These are phyloP conservation scores for Aspergillus sclerotiicarbonarius DNA, from an alignment of 495 filamentous ascomycete genomes.

Conservation along the genomic window DNA sequence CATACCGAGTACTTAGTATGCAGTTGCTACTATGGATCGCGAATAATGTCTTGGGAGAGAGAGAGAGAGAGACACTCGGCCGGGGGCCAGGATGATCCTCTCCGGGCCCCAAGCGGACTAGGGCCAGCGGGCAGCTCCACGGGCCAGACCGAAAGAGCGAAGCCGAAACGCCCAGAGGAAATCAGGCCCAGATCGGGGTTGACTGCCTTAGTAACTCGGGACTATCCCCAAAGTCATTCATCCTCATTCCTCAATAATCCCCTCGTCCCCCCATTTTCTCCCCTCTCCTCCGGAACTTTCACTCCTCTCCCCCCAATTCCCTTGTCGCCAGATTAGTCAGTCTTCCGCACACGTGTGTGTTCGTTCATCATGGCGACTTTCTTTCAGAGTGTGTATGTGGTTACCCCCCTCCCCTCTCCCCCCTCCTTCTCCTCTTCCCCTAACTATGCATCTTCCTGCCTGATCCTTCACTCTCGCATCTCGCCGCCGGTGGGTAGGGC, in stretches of 20 bases:
- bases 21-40: too few relatives aligned
- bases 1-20: too few relatives aligned
- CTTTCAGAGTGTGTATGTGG: constrained; percentile 77
- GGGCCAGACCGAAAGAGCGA: constrained; percentile 29
- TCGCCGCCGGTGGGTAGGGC: constrained; percentile 4
- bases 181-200: not conserved
- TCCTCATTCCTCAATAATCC: constrained; percentile 1
- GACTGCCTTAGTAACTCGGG: not conserved
- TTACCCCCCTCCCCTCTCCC: constrained; percentile 8
- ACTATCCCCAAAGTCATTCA: not conserved
- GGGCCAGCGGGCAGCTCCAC: constrained; percentile 13
- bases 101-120: constrained; percentile 24
- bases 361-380: constrained; percentile 64
- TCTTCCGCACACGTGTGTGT: not conserved
- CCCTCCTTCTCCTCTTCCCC: constrained; percentile 15
- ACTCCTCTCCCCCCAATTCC: constrained; percentile 17
- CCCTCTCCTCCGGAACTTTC: not conserved
- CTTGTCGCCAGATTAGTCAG: not conserved
- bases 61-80: not conserved
- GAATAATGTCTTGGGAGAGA: not conserved
- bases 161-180: constrained; percentile 8
- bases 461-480: not conserved
- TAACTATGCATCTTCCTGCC: constrained; percentile 9
- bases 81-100: constrained; percentile 16
- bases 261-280: not conserved